Evolutionary conservation across 805 yeast species (phyloP).

Genomic region (Yarrowia osloensis): DNA sequence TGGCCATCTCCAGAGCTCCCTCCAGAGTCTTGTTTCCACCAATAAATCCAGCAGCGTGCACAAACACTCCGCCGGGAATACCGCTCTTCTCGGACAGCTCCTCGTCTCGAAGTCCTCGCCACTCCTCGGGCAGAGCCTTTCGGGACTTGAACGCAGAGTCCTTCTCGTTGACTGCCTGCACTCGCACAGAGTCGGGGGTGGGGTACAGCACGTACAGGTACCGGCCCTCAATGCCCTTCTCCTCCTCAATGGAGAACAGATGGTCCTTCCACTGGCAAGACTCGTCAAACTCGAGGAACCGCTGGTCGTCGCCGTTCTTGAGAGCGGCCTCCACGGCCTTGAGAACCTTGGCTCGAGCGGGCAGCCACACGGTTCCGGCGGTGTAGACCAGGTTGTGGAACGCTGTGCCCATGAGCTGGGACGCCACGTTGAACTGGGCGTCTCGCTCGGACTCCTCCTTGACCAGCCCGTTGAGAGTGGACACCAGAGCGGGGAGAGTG

Average conservation of each 20-base stretch:
- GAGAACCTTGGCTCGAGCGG: slow-evolving; percentile 77
- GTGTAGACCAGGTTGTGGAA: slow-evolving; percentile 67
- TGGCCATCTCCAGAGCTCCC: slow-evolving; percentile 75
- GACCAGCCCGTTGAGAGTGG: slow-evolving; percentile 86
- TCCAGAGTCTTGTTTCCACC: slow-evolving; percentile 88
- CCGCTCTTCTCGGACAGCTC: slow-evolving; percentile 71
- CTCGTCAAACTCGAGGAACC: slow-evolving; percentile 68
- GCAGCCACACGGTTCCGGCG: slow-evolving; percentile 86
- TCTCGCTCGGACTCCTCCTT: slow-evolving; percentile 62
- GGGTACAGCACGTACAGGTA: slow-evolving; percentile 77
- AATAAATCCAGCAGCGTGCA: slow-evolving; percentile 94
- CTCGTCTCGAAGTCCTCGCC: slow-evolving; percentile 96
- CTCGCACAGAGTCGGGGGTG: slow-evolving; percentile 74
- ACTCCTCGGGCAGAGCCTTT: slow-evolving; percentile 80
- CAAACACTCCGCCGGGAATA: slow-evolving; percentile 83
- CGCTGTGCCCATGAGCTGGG: slow-evolving; percentile 78
- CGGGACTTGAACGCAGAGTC: slow-evolving; percentile 80
- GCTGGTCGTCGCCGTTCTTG: slow-evolving; percentile 66
- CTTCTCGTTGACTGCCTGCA: slow-evolving; percentile 87
- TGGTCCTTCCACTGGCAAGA: slow-evolving; percentile 97
- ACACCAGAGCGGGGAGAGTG: slow-evolving; percentile 74
- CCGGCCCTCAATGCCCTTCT: slow-evolving; percentile 48
- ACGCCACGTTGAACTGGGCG: slow-evolving; percentile 64
- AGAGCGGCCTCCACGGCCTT: slow-evolving; percentile 66
- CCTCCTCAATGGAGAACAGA: slow-evolving; percentile 67